Conservation (phyloP, 1,139 yeast genomes). For the Scheffersomyces illinoinensis region DNA sequence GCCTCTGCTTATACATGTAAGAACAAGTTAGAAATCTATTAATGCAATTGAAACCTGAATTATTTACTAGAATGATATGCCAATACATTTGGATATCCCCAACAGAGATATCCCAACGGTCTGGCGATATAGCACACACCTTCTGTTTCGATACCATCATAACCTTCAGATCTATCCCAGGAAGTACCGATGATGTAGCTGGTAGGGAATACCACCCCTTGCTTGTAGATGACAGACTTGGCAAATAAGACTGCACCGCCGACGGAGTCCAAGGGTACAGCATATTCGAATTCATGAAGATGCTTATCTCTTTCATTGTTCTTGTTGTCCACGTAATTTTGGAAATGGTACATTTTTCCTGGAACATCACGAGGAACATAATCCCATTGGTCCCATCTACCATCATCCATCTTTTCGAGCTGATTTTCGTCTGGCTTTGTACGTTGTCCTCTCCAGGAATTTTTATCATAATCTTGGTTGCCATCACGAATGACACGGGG, state of each 20-base stretch:
- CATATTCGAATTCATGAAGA: constrained; percentile 13
- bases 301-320: constrained; percentile 16
- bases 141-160: constrained; percentile 56
- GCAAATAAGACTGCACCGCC: constrained; percentile 52
- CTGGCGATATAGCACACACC: constrained; percentile 52
- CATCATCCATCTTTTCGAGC: constrained; percentile 28
- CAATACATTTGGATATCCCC: constrained; percentile 42
- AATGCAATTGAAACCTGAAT: background rate
- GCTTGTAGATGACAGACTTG: constrained; percentile 41
- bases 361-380: constrained; percentile 41
- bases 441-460: constrained; percentile 51
- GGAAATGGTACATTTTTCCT: constrained; percentile 34
- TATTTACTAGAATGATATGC: constrained; percentile 17
- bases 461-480: constrained; percentile 42
- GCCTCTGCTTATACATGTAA: background rate
- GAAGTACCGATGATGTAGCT: constrained; percentile 47
- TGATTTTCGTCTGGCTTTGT: constrained; percentile 35
- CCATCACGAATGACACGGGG: constrained; percentile 36
- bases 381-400: constrained; percentile 33
- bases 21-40: background rate
- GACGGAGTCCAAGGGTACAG: constrained; percentile 43
- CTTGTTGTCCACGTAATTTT: constrained; percentile 17
- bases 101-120: constrained; percentile 44
- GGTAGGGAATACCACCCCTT: constrained; percentile 49
- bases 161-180: constrained; percentile 51